A percentile compares a stretch with the other conserved stretches of the same genome.
Conservation (phyloP, 1,139 yeast species). For the Lodderomyces oxycetoniae region DNA sequence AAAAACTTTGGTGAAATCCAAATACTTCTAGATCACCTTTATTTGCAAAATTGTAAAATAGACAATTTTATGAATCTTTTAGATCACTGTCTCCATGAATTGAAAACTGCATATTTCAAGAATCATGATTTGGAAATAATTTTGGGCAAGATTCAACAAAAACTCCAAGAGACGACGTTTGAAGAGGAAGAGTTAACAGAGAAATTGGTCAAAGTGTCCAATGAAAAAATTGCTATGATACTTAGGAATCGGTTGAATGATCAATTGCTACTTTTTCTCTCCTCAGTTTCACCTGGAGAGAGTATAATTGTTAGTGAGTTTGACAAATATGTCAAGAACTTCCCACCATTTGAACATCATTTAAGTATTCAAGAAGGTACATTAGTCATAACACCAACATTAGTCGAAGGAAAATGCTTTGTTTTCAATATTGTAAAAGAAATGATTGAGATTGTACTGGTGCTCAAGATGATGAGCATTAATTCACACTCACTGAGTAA, state of each 20-base stretch:
- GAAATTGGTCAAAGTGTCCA: slow-evolving; percentile 36
- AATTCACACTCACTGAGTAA: background rate
- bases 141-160: slow-evolving; percentile 34
- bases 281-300: background rate
- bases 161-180: slow-evolving; percentile 37
- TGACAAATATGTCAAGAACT: slow-evolving; percentile 8
- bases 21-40: slow-evolving; percentile 21
- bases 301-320: background rate
- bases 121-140: slow-evolving; percentile 13
- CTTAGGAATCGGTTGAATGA: slow-evolving; percentile 22
- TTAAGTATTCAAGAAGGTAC: slow-evolving; percentile 41
- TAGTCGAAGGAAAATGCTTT: slow-evolving; percentile 19
- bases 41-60: slow-evolving; percentile 31
- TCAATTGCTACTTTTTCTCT: slow-evolving; percentile 9
- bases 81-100: slow-evolving; percentile 16
- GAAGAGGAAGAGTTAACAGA: slow-evolving; percentile 39
- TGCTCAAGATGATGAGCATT: slow-evolving; percentile 10
- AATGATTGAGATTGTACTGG: slow-evolving; percentile 14
- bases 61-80: slow-evolving; percentile 22
- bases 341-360: slow-evolving; percentile 22
- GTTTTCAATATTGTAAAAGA: slow-evolving; percentile 13
- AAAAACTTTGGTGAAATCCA: slow-evolving; percentile 39
- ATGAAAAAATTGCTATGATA: slow-evolving; percentile 31
- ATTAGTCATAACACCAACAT: slow-evolving; percentile 34
- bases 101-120: slow-evolving; percentile 29